Evolutionary conservation across 176 grass and related monocot species (phyloP).

Genomic region (Triticum dicoccoides): DNA sequence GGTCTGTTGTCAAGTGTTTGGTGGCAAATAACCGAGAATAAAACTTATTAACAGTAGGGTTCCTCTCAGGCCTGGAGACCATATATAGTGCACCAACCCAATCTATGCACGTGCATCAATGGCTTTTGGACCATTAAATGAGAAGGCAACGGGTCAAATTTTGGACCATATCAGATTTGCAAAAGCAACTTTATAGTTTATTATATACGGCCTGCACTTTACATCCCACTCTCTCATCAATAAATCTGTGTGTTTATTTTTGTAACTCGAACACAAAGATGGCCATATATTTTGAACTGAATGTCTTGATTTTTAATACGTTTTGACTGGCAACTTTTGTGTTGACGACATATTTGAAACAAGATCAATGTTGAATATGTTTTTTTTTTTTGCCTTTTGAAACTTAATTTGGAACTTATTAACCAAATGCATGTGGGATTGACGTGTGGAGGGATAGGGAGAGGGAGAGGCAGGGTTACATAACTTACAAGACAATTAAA

Average conservation of each 20-base stretch:
- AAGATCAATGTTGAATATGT: not conserved
- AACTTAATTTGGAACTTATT: not conserved
- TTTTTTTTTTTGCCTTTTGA: not conserved
- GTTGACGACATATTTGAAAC: not conserved
- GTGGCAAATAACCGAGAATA: not conserved
- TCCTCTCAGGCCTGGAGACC: not conserved
- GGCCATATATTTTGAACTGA: not conserved
- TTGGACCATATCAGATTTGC: too few relatives aligned
- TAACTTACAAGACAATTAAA: too few relatives aligned
- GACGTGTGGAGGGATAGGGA: too few relatives aligned
- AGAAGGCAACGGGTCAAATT: too few relatives aligned
- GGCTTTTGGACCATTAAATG: too few relatives aligned
- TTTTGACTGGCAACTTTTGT: not conserved
- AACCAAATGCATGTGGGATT: not conserved
- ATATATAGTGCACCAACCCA: too few relatives aligned
- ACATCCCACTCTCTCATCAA: too few relatives aligned
- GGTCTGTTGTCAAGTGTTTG: constrained; percentile 10
- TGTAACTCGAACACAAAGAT: not conserved
- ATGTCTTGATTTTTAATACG: not conserved
- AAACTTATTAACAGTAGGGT: not conserved
- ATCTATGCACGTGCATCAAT: too few relatives aligned
- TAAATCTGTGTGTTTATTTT: not conserved
- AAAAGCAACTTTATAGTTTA: too few relatives aligned
- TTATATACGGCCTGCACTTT: too few relatives aligned
- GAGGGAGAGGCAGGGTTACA: too few relatives aligned